A percentile compares a stretch with the other conserved stretches of the same genome.
These are phyloP conservation scores for Phaeosphaeriaceae sp. DNA, from an alignment of 2,329 filamentous ascomycete genomes.

Conservation along the genomic window DNA sequence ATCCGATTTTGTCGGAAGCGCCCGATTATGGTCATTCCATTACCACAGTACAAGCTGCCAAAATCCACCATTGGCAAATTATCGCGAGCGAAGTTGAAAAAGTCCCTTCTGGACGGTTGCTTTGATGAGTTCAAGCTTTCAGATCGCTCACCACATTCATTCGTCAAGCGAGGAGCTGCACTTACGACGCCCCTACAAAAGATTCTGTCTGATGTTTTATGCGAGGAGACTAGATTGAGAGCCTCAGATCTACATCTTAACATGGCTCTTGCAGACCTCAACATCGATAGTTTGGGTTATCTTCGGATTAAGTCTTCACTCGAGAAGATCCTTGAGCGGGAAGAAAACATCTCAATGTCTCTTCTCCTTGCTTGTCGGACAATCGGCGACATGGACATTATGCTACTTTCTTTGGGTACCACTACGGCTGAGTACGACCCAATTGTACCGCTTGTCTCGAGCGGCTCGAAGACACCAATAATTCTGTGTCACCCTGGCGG, in stretches of 20 bases:
- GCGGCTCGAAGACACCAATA: conserved; percentile 8
- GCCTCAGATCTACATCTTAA: neutral
- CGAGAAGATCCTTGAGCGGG: conserved; percentile 6
- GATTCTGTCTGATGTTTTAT: neutral
- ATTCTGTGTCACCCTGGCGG: conserved; percentile 42
- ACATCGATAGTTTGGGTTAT: conserved; percentile 12
- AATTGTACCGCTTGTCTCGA: conserved; percentile 9
- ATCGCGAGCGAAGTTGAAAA: conserved; percentile 10
- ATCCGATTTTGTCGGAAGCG: conserved; percentile 10
- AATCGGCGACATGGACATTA: conserved; percentile 5
- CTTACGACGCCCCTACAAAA: conserved; percentile 11
- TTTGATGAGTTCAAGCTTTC: conserved; percentile 2
- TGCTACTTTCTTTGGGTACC: conserved; percentile 7
- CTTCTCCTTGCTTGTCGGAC: conserved; percentile 7
- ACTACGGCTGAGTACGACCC: conserved; percentile 11
- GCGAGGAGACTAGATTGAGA: conserved; percentile 5
- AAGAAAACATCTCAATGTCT: conserved; percentile 9
- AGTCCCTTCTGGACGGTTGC: conserved; percentile 1
- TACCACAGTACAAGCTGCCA: conserved; percentile 8
- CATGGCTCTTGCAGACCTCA: conserved; percentile 3
- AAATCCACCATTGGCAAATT: conserved; percentile 13
- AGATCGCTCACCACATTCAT: conserved; percentile 2
- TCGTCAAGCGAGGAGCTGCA: neutral
- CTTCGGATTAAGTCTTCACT: conserved; percentile 13
- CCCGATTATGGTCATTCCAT: conserved; percentile 2